phyloP scores from a whole-genome alignment of 2,329 filamentous ascomycete species.

The Stromatinia cepivora region DNA sequence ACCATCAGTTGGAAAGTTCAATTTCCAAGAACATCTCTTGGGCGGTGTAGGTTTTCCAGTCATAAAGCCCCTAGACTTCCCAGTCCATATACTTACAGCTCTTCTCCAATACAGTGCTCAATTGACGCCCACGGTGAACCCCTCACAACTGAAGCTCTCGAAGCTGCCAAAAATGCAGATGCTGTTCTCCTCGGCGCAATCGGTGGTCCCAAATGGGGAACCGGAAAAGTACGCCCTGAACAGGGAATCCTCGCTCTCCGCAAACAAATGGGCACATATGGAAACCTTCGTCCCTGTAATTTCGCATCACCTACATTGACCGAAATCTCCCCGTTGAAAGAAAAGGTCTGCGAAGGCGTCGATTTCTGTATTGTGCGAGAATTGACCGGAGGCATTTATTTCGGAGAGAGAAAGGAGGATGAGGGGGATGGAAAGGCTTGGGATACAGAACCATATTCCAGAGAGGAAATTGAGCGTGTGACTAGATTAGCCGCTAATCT shows the following conservation, averaged over 20 bases:
- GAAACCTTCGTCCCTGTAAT: slow-evolving; percentile 93
- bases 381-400: slow-evolving; percentile 91
- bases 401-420: slow-evolving; percentile 81
- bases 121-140: slow-evolving; percentile 80
- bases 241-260: slow-evolving; percentile 88
- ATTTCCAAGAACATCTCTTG: slow-evolving; percentile 85
- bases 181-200: slow-evolving; percentile 92
- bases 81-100: neutral
- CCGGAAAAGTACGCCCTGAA: slow-evolving; percentile 82
- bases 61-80: neutral
- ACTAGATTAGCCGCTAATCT: slow-evolving; percentile 79
- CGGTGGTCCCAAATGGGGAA: slow-evolving; percentile 96
- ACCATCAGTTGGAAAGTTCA: slow-evolving; percentile 69
- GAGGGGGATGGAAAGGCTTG: slow-evolving; percentile 72
- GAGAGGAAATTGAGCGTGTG: slow-evolving; percentile 83
- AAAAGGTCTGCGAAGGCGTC: slow-evolving; percentile 78
- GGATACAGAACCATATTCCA: slow-evolving; percentile 86
- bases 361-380: slow-evolving; percentile 94
- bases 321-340: slow-evolving; percentile 82
- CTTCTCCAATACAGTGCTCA: slow-evolving; percentile 62
- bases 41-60: slow-evolving; percentile 65
- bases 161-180: slow-evolving; percentile 79
- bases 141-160: slow-evolving; percentile 79
- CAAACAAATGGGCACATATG: slow-evolving; percentile 91
- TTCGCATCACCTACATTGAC: slow-evolving; percentile 87